Percentiles rank a stretch among this genome's conserved stretches.
Conservation (phyloP, 2,329 filamentous ascomycete species). For the Cladosporium velox region DNA sequence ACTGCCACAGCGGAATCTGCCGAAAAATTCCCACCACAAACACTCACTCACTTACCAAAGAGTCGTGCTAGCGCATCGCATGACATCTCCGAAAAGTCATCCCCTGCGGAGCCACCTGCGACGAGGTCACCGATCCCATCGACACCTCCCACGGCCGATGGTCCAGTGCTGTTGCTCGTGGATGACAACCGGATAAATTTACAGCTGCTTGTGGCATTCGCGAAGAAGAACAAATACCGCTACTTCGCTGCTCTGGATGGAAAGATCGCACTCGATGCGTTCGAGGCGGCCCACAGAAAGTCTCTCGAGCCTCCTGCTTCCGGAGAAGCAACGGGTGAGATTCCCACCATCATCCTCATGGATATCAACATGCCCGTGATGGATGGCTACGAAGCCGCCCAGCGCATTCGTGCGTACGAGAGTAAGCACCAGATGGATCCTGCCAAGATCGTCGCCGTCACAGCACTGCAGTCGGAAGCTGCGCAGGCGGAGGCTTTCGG, state of each 20-base stretch:
- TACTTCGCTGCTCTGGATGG: slow-evolving; percentile 50
- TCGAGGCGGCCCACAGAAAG: slow-evolving; percentile 26
- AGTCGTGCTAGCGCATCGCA: not conserved
- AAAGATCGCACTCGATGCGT: slow-evolving; percentile 43
- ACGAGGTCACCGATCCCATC: not conserved
- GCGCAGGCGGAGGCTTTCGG: slow-evolving; percentile 32
- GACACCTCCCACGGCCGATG: not conserved
- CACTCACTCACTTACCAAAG: not conserved
- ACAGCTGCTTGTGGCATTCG: slow-evolving; percentile 35
- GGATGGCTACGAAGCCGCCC: slow-evolving; percentile 38
- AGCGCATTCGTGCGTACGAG: slow-evolving; percentile 37
- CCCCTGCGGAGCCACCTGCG: not conserved
- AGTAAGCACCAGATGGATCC: slow-evolving; percentile 26
- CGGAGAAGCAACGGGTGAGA: not conserved
- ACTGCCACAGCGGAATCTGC: not conserved
- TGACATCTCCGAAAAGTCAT: not conserved
- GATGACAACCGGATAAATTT: slow-evolving; percentile 31
- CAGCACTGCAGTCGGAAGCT: slow-evolving; percentile 25
- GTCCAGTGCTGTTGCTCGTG: slow-evolving; percentile 31
- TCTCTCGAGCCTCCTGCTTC: not conserved
- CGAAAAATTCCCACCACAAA: no score
- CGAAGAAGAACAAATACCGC: slow-evolving; percentile 41
- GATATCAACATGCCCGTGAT: slow-evolving; percentile 41
- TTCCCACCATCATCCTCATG: slow-evolving; percentile 51
- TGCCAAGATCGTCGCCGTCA: slow-evolving; percentile 28